phyloP scores from a whole-genome alignment of 1,139 yeast species.

The Magnusiomyces magnusii region DNA sequence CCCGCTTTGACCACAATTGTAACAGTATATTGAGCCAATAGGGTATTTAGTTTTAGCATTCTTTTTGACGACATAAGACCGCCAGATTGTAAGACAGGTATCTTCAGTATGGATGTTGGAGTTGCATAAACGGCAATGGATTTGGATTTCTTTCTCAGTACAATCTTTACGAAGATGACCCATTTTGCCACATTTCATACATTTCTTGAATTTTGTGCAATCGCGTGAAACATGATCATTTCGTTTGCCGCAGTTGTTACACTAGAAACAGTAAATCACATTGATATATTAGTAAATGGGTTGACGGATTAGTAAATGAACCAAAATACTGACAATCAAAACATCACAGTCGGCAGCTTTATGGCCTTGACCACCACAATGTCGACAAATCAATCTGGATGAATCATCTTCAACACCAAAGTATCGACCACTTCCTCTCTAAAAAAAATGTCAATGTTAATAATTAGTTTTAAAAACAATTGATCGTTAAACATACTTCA shows the following conservation, averaged over 20 bases:
- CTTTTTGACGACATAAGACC: slow-evolving; percentile 52
- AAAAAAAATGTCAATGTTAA: background rate
- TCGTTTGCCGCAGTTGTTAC: slow-evolving; percentile 78
- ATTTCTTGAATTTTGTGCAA: slow-evolving; percentile 77
- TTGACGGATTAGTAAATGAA: background rate
- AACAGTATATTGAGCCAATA: slow-evolving; percentile 53
- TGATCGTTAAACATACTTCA: background rate
- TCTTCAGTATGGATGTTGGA: slow-evolving; percentile 65
- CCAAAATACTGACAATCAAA: slow-evolving; percentile 40
- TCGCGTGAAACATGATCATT: slow-evolving; percentile 84
- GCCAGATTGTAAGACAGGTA: slow-evolving; percentile 82
- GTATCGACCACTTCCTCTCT: slow-evolving; percentile 79
- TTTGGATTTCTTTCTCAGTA: slow-evolving; percentile 48
- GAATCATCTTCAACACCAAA: slow-evolving; percentile 57
- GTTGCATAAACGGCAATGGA: slow-evolving; percentile 68
- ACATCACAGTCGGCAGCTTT: slow-evolving; percentile 70
- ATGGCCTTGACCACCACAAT: slow-evolving; percentile 83
- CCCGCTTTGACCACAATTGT: slow-evolving; percentile 68
- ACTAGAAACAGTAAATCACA: slow-evolving; percentile 29
- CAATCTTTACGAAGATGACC: slow-evolving; percentile 74
- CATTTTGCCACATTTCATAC: slow-evolving; percentile 76
- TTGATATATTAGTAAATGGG: background rate
- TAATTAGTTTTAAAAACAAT: background rate
- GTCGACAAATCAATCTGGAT: slow-evolving; percentile 61
- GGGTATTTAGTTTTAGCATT: slow-evolving; percentile 29